phyloP scores from a whole-genome alignment of 2,329 filamentous ascomycete genomes.

The Fusarium gaditjirri region DNA sequence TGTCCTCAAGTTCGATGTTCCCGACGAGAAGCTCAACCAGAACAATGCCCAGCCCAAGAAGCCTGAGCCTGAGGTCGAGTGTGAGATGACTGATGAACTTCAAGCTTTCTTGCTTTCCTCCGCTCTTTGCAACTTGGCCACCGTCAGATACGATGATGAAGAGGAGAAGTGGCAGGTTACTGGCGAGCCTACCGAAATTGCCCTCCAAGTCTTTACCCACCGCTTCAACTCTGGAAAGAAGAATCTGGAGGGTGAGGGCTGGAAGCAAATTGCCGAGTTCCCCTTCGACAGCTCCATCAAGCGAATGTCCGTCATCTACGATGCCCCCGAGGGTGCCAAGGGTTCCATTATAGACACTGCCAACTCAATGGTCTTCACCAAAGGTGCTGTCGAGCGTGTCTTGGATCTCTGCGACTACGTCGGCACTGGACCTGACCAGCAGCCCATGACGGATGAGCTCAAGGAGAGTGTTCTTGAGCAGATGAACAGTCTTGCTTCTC shows the following conservation, averaged over 20 bases:
- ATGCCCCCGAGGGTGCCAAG: slow-evolving; percentile 56
- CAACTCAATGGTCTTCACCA: slow-evolving; percentile 67
- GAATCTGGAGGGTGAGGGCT: slow-evolving; percentile 61
- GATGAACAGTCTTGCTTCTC: slow-evolving; percentile 69
- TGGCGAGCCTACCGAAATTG: slow-evolving; percentile 80
- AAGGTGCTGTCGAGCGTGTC: slow-evolving; percentile 71
- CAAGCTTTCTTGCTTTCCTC: slow-evolving; percentile 64
- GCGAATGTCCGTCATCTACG: slow-evolving; percentile 82
- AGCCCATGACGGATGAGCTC: slow-evolving; percentile 61
- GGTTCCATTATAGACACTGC: slow-evolving; percentile 52
- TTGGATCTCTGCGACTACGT: slow-evolving; percentile 65
- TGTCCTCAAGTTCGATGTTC: slow-evolving; percentile 71
- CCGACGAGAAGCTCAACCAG: slow-evolving; percentile 63
- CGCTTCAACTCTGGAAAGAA: slow-evolving; percentile 72
- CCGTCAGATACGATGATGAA: slow-evolving; percentile 65
- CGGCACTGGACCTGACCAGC: slow-evolving; percentile 54
- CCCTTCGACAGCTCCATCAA: slow-evolving; percentile 84
- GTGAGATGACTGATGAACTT: slow-evolving; percentile 61
- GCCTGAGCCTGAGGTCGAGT: slow-evolving; percentile 51
- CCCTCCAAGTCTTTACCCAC: slow-evolving; percentile 78
- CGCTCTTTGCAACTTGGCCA: slow-evolving; percentile 74
- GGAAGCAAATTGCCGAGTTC: slow-evolving; percentile 75
- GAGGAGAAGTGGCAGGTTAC: slow-evolving; percentile 71
- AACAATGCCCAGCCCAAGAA: slow-evolving; percentile 42
- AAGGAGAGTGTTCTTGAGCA: slow-evolving; percentile 63